These are phyloP conservation scores for Oxytropis ochrocephala DNA, from an alignment of 306 rosid species.

Conservation along the genomic window DNA sequence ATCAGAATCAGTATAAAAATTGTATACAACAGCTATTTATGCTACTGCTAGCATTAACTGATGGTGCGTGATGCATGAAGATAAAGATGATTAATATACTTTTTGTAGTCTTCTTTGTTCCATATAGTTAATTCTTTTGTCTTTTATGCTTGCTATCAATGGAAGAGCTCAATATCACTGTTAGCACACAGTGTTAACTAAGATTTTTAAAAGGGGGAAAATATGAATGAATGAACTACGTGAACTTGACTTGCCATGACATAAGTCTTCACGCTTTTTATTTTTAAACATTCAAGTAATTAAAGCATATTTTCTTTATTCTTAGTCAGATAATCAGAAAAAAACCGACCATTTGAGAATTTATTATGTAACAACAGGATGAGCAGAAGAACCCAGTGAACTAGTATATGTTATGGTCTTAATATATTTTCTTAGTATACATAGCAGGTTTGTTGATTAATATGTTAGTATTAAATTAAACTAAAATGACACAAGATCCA, in stretches of 20 bases:
- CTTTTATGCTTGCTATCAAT: background rate
- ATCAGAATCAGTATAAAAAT: slow-evolving; percentile 11
- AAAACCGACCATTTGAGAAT: too few species aligned
- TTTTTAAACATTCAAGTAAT: background rate
- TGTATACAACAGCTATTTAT: background rate
- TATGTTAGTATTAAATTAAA: slow-evolving; percentile 19
- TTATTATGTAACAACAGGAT: too few species aligned
- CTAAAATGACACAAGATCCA: slow-evolving; percentile 68
- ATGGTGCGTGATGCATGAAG: background rate
- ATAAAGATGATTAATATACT: slow-evolving; percentile 9
- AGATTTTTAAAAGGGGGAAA: background rate
- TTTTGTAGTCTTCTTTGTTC: slow-evolving; percentile 16
- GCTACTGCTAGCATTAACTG: slow-evolving; percentile 5
- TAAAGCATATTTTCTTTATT: background rate
- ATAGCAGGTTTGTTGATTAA: background rate
- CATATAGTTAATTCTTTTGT: slow-evolving; percentile 15
- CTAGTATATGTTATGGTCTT: slow-evolving; percentile 23
- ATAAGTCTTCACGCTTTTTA: slow-evolving; percentile 11
- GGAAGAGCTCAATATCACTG: slow-evolving; percentile 1
- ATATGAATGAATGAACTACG: background rate
- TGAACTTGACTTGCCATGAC: slow-evolving; percentile 13
- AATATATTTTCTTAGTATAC: slow-evolving; percentile 21
- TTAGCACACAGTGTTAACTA: background rate
- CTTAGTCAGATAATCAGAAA: too few species aligned
- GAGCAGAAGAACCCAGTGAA: slow-evolving; percentile 11